Evolutionary conservation across 2,329 filamentous ascomycete species (phyloP).

Genomic region (Fusarium staphyleae): DNA sequence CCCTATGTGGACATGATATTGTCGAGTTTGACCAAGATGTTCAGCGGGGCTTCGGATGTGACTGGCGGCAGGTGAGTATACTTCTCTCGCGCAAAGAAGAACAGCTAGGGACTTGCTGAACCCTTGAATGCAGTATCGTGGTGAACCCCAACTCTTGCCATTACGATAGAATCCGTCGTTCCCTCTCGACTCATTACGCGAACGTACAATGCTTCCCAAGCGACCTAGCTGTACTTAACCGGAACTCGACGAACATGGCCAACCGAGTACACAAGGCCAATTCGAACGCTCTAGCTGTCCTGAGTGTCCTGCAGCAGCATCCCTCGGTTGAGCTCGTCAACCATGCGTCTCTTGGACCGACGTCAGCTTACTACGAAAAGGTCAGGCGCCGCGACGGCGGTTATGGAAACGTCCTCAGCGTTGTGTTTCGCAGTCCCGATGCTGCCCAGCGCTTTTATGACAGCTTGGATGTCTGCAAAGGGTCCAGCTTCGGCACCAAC

Average conservation of each 20-base stretch:
- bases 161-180: background rate
- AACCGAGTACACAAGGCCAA: background rate
- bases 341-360: background rate
- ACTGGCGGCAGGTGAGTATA: background rate
- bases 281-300: background rate
- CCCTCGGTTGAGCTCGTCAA: background rate
- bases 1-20: background rate
- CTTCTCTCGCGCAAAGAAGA: background rate
- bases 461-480: background rate
- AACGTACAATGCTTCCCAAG: background rate
- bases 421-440: background rate
- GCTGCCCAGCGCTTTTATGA: background rate
- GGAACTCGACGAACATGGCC: background rate
- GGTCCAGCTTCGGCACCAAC: background rate
- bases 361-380: background rate
- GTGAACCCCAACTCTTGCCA: background rate
- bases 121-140: background rate
- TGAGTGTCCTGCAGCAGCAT: background rate
- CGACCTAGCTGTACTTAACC: background rate
- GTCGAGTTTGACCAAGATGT: background rate
- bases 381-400: background rate
- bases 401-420: background rate
- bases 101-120: too few relatives aligned
- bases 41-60: background rate
- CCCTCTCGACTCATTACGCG: background rate